Conservation (phyloP, 176 grass and related monocot genomes). For the Carex parvula region DNA sequence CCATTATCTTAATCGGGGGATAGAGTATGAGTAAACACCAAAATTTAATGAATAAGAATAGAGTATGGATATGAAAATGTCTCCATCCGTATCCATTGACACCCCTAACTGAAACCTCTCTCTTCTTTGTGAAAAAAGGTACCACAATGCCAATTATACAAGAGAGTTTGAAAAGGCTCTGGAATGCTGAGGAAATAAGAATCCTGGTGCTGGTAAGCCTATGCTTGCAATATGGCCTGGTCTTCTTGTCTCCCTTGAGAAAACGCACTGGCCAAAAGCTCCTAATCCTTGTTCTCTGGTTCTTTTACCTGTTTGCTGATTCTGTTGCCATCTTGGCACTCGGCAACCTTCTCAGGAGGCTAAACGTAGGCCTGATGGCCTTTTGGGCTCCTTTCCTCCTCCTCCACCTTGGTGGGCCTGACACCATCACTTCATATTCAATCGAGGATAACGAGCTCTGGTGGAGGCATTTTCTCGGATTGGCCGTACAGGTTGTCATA, state of each 20-base stretch:
- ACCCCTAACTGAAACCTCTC: too few species aligned
- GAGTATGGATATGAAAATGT: too few species aligned
- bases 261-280: background rate
- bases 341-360: constrained; percentile 23
- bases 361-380: background rate
- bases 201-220: constrained; percentile 29
- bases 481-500: background rate
- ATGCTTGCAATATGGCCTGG: constrained; percentile 25
- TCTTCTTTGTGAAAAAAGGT: too few species aligned
- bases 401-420: constrained; percentile 34
- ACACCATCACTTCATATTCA: constrained; percentile 36
- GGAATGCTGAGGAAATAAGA: constrained; percentile 27
- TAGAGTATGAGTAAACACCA: too few species aligned
- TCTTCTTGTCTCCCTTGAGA: constrained; percentile 5
- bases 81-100: too few species aligned
- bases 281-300: constrained; percentile 25
- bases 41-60: too few species aligned
- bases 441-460: constrained; percentile 42
- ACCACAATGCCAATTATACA: too few species aligned
- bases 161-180: background rate
- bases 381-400: constrained; percentile 42
- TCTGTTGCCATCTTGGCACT: constrained; percentile 23
- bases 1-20: too few species aligned
- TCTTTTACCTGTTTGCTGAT: constrained; percentile 15
- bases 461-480: constrained; percentile 24